phyloP scores from a whole-genome alignment of 495 filamentous ascomycete species.

The Penicillium riverlandense region DNA sequence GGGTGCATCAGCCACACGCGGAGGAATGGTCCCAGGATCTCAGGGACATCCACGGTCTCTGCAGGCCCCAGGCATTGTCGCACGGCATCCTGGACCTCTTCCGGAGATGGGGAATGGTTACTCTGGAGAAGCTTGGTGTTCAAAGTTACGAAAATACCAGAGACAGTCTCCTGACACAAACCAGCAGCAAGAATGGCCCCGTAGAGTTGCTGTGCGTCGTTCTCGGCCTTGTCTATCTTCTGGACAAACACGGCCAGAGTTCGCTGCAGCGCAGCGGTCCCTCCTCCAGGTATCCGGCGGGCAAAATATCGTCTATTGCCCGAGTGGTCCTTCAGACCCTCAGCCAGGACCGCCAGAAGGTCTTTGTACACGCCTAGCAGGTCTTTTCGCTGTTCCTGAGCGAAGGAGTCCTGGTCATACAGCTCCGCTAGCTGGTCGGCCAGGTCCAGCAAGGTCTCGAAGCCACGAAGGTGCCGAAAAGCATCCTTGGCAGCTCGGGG shows the following conservation, averaged over 20 bases:
- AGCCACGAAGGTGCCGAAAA: conserved; percentile 78
- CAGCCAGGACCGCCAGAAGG: conserved; percentile 62
- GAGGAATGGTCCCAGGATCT: conserved; percentile 33
- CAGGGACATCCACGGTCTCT: conserved; percentile 35
- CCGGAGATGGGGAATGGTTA: conserved; percentile 3
- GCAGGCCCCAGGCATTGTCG: conserved; percentile 29
- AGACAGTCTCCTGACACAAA: conserved; percentile 65
- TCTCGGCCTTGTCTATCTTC: conserved; percentile 42
- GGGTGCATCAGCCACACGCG: conserved; percentile 35
- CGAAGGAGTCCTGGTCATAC: conserved; percentile 51
- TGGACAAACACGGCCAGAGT: conserved; percentile 52
- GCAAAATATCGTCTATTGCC: conserved; percentile 86
- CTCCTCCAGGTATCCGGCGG: conserved; percentile 62
- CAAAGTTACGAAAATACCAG: conserved; percentile 34
- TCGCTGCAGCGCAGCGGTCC: conserved; percentile 70
- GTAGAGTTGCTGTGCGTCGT: conserved; percentile 70
- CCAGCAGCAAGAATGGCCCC: conserved; percentile 78
- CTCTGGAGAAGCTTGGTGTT: conserved; percentile 17
- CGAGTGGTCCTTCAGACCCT: conserved; percentile 69
- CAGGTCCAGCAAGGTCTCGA: conserved; percentile 63
- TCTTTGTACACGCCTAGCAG: conserved; percentile 66
- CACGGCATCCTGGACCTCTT: conserved; percentile 23
- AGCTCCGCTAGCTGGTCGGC: conserved; percentile 61
- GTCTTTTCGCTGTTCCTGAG: conserved; percentile 49
- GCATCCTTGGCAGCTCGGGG: conserved; percentile 56